These are phyloP conservation scores for Talaromyces proteolyticus DNA, from an alignment of 495 filamentous ascomycete genomes.

Conservation along the genomic window DNA sequence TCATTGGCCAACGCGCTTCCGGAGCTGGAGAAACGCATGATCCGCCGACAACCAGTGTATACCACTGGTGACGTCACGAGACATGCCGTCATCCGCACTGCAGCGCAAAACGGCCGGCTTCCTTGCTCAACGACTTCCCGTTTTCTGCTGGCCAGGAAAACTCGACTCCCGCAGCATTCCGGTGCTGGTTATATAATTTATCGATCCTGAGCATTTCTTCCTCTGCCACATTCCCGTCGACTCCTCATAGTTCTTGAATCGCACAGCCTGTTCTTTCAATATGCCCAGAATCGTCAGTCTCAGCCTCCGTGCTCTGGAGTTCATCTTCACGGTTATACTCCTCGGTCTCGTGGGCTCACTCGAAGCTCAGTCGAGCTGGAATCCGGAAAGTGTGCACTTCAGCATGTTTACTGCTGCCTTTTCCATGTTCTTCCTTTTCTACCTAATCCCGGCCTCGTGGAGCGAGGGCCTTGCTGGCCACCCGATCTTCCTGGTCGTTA, in stretches of 20 bases:
- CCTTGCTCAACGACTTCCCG: background rate
- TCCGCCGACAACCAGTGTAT: too few species aligned
- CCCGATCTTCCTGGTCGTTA: slow-evolving; percentile 47
- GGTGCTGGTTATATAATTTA: too few species aligned
- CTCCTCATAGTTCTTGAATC: too few species aligned
- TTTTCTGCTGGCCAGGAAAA: too few species aligned
- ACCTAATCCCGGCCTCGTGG: slow-evolving; percentile 50
- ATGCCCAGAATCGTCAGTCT: slow-evolving; percentile 1
- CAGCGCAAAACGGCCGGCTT: background rate
- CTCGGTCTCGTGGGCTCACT: slow-evolving; percentile 65
- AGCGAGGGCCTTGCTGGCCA: slow-evolving; percentile 40
- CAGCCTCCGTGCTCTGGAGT: slow-evolving; percentile 29
- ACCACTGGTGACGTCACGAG: background rate
- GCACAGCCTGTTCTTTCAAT: background rate
- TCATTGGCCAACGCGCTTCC: too few species aligned
- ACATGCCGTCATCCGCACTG: background rate
- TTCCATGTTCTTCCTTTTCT: slow-evolving; percentile 58
- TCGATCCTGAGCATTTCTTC: too few species aligned
- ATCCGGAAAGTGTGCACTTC: slow-evolving; percentile 55
- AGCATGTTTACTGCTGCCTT: slow-evolving; percentile 61
- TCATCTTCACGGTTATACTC: slow-evolving; percentile 61
- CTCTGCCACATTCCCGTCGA: background rate
- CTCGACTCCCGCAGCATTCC: too few species aligned
- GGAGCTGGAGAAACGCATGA: too few species aligned
- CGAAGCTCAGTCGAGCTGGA: slow-evolving; percentile 50